Base-by-base conservation (phyloP, 345 rosid species). In the Odontarrhena argentea region DNA sequence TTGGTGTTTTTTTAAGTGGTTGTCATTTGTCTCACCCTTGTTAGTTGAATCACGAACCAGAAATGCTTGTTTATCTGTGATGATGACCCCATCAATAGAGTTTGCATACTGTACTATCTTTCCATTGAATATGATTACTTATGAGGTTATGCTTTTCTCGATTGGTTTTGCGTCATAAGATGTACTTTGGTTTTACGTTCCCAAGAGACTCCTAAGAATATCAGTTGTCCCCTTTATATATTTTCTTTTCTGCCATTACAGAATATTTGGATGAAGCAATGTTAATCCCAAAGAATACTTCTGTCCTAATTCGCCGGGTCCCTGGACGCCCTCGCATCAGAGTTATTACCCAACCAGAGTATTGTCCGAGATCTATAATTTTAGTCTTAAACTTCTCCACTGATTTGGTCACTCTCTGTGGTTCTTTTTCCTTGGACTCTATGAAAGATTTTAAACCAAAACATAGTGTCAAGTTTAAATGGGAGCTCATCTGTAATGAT, bases 301-400 rank as follows among this genome's bases (percentile, higher is more conserved):
- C 96, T 78, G 99, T 94, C 65, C 76, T 94, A 72, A 86, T 94
- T 73, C 91, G 97, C 41, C 92, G 99, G 35, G 96, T 94, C 86
- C 99, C 99, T 53, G 96, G 97, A 77, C 76, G 87, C 65, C 96
- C 96, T 77, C 99, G 97, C 74, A 74, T 86, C 87, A 86, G 96
- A 67, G 81, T 91, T 79, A 87, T 88, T 73, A 82, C 96, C 25
- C 84, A 65, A 62, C 84, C 75, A 84, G 90, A 80, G 99, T 94
- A 94, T 76, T 63, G 69, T 79, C 46, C 24, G n/a, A 53, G 26
- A 61, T 54, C 63, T 32, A 2, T 54, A 32, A 2, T 2, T 84
- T 80, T 35, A 78, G 69, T 85, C 74, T 80, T 65, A 36, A 15
- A 36, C 47, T 63, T 48, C 51, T 74, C 56, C 58, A 26, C 26